Base-by-base conservation (phyloP, 2,329 filamentous ascomycete genomes). In the Alternaria rosae region DNA sequence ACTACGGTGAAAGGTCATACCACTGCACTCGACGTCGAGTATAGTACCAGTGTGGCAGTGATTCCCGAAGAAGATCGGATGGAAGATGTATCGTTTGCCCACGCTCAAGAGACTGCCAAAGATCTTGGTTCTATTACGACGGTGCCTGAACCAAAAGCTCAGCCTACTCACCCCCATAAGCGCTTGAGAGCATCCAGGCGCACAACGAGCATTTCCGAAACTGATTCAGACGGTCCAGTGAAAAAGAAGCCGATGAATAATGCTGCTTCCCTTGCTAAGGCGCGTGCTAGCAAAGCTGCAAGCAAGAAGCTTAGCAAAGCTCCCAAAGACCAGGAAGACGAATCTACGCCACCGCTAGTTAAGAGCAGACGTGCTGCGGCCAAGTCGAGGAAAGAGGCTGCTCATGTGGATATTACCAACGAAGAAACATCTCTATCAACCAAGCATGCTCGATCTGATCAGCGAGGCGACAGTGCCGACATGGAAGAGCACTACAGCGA, bases 171-270 rank as follows among this genome's bases (percentile, higher is more conserved):
- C 25, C 20, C 21, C 13, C 44, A 17, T 28, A 44, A 59, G 28
- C 42, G 38, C 26, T 28, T 17, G 13, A 42, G 28, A 26, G n/a
- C 20, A 10, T 23, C 35, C n/a, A 52, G 38, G 15, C 32, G 41
- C 5, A 41, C 57, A 15, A 35, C 54, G 17, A 26, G 23, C 12
- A 26, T 41, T 17, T 66, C 61, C 4, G 66, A 54, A 10, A 59
- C 58, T 0, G 65, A 68, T 4, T 38, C 47, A 13, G 51, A 54
- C 10, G 41, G 35, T n/a, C 53, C 54, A 6, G 6, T 17, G 2
- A 66, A 12, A 47, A 68, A 68, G 51, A 66, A 35, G 42, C 51
- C 41, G 2, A 68, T 44, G 48, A 53, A 30, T 7, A 12, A 3
- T 17, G 6, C 11, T 3, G 12, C 32, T 38, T 38, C 35, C 15